These are phyloP conservation scores for Fusarium pseudoanthophilum DNA, from an alignment of 2,329 filamentous ascomycete genomes.

Conservation along the genomic window DNA sequence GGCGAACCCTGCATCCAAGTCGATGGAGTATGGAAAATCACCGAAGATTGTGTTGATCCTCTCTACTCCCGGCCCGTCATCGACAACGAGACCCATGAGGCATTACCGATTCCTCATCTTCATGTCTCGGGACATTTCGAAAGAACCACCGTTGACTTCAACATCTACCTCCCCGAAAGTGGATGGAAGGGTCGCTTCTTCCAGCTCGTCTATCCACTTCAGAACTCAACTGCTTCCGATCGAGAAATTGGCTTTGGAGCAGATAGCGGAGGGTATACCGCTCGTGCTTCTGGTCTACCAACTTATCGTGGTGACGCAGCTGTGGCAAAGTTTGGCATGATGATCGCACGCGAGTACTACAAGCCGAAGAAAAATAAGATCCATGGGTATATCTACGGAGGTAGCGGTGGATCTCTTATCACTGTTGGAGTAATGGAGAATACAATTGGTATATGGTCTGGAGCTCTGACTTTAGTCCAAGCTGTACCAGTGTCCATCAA, in stretches of 20 bases:
- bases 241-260: not conserved
- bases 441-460: not conserved
- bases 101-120: accelerated
- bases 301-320: not conserved
- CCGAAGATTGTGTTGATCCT: not conserved
- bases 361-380: not conserved
- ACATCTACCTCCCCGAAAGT: accelerated
- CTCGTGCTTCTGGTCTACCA: not conserved
- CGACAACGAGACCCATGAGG: not conserved
- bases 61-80: accelerated
- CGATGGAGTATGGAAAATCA: not conserved
- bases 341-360: accelerated
- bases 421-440: not conserved
- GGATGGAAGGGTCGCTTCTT: not conserved
- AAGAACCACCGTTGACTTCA: accelerated
- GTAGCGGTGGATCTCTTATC: not conserved
- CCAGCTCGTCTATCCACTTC: not conserved
- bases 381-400: not conserved
- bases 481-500: not conserved
- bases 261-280: accelerated
- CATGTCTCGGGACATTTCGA: not conserved
- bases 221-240: not conserved
- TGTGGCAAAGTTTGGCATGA: not conserved
- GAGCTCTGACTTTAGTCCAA: not conserved
- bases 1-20: not conserved